Evolutionary conservation across 208 protist genomes (phyloP), one percentile per base, ranked within the genome.

Genomic region (Trypanosoma theileri): DNA sequence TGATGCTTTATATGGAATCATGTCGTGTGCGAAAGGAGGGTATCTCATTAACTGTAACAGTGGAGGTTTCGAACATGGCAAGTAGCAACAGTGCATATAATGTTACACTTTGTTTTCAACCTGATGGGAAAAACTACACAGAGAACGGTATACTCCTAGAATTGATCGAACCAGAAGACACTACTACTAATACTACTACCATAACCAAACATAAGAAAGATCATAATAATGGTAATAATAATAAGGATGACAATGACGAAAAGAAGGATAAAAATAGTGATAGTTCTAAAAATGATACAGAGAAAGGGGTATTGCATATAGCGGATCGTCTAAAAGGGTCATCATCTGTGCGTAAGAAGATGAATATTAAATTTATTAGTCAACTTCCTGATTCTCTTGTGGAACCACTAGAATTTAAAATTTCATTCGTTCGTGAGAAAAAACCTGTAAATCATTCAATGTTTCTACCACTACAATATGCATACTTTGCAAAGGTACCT

Each of bases 401-500:
- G 48, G 54, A 75, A 75, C 52, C 28, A 76, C 31, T 83, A 26
- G 40, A 64, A 4, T 74, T 91, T 40, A 62, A 40, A 17, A 48
- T 94, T 1, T 35, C 55, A 3, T 94, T 73, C 74, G 74, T 44
- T n/a, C 54, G 67, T 13, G 82, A 87, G 17, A 84, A 77, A 17
- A 84, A 79, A 53, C 68, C 64, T 9, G 35, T 40, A 3, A 48
- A 55, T 8, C 48, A 54, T 14, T 31, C 57, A 11, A 16, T 76
- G 11, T 13, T 26, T 19, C 51, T 93, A 7, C 74, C 66, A 28
- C 65, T 91, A 28, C 66, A 64, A 42, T 89, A 88, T 52, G 56
- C 75, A 10, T 89, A 89, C 72, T 91, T 93, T 69, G 72, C 81
- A 9, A 91, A 85, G 68, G 58, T 60, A 12, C 53, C 72, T 8